Evolutionary conservation across 495 filamentous ascomycete species (phyloP).

Genomic region (Neurospora sublineolata): DNA sequence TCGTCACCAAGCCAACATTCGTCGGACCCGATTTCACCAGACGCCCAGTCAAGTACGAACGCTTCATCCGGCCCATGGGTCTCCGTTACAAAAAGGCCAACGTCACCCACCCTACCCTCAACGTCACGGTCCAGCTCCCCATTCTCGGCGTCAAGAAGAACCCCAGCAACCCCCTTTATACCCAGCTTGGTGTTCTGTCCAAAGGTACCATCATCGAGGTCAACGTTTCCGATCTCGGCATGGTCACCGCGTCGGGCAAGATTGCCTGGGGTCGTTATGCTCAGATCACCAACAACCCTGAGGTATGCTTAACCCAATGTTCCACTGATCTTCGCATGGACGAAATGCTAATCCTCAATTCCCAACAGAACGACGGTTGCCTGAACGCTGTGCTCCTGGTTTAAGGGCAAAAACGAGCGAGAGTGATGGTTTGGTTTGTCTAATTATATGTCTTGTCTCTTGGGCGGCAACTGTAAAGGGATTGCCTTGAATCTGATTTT

Average conservation of each 20-base stretch:
- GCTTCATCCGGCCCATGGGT: conserved; percentile 54
- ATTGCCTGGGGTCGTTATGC: conserved; percentile 79
- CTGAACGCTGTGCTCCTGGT: conserved; percentile 34
- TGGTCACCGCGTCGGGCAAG: conserved; percentile 88
- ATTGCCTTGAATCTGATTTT: not conserved
- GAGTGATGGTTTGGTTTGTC: not conserved
- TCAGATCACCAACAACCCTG: conserved; percentile 56
- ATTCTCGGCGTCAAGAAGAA: conserved; percentile 98
- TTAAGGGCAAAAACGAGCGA: conserved; percentile 9
- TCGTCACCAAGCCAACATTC: conserved; percentile 62
- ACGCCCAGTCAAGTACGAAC: conserved; percentile 83
- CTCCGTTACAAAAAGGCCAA: conserved; percentile 90
- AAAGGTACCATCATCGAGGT: conserved; percentile 94
- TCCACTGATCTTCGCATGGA: not conserved
- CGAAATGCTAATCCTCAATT: not conserved
- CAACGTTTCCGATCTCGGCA: conserved; percentile 85
- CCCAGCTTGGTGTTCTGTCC: conserved; percentile 84
- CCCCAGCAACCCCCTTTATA: conserved; percentile 85
- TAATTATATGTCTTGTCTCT: not conserved
- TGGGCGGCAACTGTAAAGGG: not conserved
- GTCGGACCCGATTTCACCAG: conserved; percentile 88
- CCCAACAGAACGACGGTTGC: conserved; percentile 29
- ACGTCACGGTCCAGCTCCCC: conserved; percentile 64
- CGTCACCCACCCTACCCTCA: conserved; percentile 54
- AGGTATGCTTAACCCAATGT: conserved; percentile 22